Evolutionary conservation across 139 green algal genomes (phyloP), one percentile per base, ranked within the genome.

Genomic region (Asterochloris sp.): DNA sequence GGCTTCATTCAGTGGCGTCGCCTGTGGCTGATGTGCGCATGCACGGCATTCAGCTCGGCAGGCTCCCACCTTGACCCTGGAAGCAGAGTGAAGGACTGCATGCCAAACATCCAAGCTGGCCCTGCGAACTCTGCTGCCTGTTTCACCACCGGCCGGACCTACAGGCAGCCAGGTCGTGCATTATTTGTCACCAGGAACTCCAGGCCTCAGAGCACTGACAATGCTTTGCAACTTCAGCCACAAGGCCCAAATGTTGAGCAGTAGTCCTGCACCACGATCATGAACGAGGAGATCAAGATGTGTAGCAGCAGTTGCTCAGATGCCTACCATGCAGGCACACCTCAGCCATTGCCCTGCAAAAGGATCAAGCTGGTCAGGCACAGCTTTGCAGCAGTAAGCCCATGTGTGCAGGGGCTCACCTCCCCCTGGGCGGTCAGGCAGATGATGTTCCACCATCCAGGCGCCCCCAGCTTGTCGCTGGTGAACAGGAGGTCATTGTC

Each of bases 361-460:
- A 13, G 66, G 1, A 71, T 71, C 21, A 24, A 71, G 19, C 21
- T 71, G 66, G 19, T 17, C 8, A 54, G n/a, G 12, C 71, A 76
- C 71, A 60, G 71, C 29, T 23, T 54, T 38, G 74, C 38, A 66
- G 47, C 76, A 79, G 1, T 69, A 67, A 24, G 68, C 24, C 10
- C 14, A 68, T 10, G 60, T 26, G 15, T 38, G 47, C 64, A 78
- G n/a, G 11, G 47, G 21, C 14, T 63, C 64, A 89, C 86, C 83
- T 84, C 27, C 62, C 85, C 85, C 11, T 82, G 79, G 4, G n/a
- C 17, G 1, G 74, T 23, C 23, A 86, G 29, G 23, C 69, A 69
- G 75, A 90, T 91, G 19, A 94, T 78, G 78, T 94, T 95, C 91
- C 92, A 96, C 86, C 86, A 93, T 54, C 86, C 66, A 71, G 66